phyloP scores from a whole-genome alignment of 768 basidiomycete genomes.

The Suillus ampliporus region DNA sequence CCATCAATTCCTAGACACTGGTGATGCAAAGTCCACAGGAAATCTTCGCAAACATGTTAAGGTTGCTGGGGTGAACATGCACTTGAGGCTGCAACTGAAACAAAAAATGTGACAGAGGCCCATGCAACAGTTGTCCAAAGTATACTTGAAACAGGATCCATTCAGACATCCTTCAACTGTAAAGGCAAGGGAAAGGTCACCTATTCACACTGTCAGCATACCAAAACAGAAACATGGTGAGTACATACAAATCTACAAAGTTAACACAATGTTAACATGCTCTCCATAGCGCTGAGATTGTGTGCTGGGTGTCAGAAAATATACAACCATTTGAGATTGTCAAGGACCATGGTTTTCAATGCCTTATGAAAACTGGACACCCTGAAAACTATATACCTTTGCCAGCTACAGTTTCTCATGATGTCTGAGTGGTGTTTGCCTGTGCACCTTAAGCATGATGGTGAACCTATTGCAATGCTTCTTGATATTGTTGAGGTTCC shows the following conservation, averaged over 20 bases:
- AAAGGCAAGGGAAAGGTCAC: slow-evolving; percentile 34
- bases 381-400: slow-evolving; percentile 25
- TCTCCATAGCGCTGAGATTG: slow-evolving; percentile 29
- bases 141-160: slow-evolving; percentile 29
- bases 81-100: slow-evolving; percentile 18
- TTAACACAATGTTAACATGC: too few species aligned
- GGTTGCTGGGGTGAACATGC: slow-evolving; percentile 39
- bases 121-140: slow-evolving; percentile 26
- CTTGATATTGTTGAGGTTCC: too few species aligned
- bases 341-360: slow-evolving; percentile 26
- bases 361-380: slow-evolving; percentile 19
- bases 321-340: slow-evolving; percentile 28
- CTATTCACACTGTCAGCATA: slow-evolving; percentile 35
- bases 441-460: slow-evolving; percentile 39
- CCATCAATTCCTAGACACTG: slow-evolving; percentile 28
- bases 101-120: not conserved
- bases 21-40: slow-evolving; percentile 32
- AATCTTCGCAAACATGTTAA: slow-evolving; percentile 35
- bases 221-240: slow-evolving; percentile 21
- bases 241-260: too few species aligned
- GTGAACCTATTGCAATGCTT: slow-evolving; percentile 29
- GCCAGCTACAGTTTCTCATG: slow-evolving; percentile 24
- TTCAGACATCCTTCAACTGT: slow-evolving; percentile 33
- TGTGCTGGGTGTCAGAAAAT: slow-evolving; percentile 28
- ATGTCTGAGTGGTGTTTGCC: slow-evolving; percentile 26